Evolutionary conservation across 371 early-diverging fungal species (phyloP), one percentile per base, ranked within the genome.

Genomic region (Cokeromyces recurvatus): DNA sequence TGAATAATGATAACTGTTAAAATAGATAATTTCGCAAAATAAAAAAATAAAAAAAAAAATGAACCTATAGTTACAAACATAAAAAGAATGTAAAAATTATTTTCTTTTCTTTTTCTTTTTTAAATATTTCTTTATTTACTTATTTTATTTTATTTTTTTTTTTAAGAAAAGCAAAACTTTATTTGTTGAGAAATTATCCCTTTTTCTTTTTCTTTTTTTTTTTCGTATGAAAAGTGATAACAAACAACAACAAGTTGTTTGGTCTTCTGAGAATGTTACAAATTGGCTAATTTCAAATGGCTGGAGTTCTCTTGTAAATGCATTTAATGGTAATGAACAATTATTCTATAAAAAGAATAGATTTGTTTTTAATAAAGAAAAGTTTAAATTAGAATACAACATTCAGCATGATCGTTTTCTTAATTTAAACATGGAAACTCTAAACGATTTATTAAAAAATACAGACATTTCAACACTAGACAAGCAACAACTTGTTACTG

Each of bases 401-500:
- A 51, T 57, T 16, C 47, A 51, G 8, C 36, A 57, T 37, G 46
- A 56, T 37, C 36, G 46, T 7, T 56, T 56, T 43, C 21, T 56
- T 6, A 56, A 56, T 25, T 22, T 50, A 19, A 46, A n/a, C 4
- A 41, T 29, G 17, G 50, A 55, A 27, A 55, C 38, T 32, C 9
- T 55, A 1, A 16, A 49, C 11, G 50, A 55, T 0, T 22, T 55
- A 16, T n/a, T 51, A 15, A 29, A 41, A 20, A 46, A 57, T 23
- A 21, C 22, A 17, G 23, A 41, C 21, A 38, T 47, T 11, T 25
- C 47, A 7, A 11, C 20, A 12, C 29, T 27, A 4, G 57, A 57
- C 10, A 57, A 51, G 25, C 51, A 51, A 17, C 37, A 38, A 32
- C 34, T 57, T 8, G 29, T 57, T 43, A 34, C 37, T 24, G 17